Conservation (phyloP, 2,329 filamentous ascomycete genomes). For the Ophiostoma sp. region DNA sequence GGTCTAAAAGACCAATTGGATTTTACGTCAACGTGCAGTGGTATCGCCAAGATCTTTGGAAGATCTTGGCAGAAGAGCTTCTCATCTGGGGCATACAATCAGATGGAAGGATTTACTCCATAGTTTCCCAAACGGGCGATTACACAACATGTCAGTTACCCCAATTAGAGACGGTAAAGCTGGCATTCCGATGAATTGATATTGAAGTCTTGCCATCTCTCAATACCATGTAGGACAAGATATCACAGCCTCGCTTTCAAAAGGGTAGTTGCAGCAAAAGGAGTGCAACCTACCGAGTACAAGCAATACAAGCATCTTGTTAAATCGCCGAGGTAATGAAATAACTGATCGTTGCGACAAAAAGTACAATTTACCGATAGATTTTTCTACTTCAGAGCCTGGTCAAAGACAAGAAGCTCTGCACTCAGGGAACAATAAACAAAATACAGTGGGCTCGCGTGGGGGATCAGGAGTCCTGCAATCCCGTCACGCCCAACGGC, state of each 20-base stretch:
- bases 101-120: background rate
- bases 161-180: background rate
- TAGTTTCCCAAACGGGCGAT: background rate
- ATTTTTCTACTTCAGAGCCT: background rate
- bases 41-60: slow-evolving; percentile 10
- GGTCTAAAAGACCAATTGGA: background rate
- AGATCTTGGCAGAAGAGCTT: slow-evolving; percentile 15
- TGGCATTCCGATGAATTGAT: background rate
- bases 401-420: background rate
- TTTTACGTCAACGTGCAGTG: slow-evolving; percentile 1
- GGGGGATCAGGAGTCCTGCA: background rate
- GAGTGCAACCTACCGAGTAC: background rate
- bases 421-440: background rate
- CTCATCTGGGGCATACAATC: background rate
- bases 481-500: background rate
- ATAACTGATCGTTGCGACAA: background rate
- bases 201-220: background rate
- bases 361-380: background rate
- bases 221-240: background rate
- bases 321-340: background rate
- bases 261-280: background rate
- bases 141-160: background rate
- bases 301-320: background rate
- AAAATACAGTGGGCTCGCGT: slow-evolving; percentile 10
- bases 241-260: background rate